A percentile compares a stretch with the other conserved stretches of the same genome.
These are phyloP conservation scores for Aspergillus hortae DNA, from an alignment of 2,329 filamentous ascomycete genomes.

Conservation along the genomic window DNA sequence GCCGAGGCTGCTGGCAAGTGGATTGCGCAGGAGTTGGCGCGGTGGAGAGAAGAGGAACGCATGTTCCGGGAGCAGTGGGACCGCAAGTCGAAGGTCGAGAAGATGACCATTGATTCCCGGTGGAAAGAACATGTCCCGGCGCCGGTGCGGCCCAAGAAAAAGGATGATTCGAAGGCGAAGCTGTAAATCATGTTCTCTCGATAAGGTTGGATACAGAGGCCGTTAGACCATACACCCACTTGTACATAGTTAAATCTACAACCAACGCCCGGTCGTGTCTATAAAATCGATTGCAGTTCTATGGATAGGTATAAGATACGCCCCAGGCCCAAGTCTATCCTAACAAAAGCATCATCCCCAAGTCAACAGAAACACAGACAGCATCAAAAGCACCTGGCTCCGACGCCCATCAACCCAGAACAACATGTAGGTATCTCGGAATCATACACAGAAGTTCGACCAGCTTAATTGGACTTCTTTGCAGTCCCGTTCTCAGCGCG, in stretches of 20 bases:
- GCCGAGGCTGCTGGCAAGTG: conserved; percentile 59
- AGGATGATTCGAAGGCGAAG: conserved; percentile 22
- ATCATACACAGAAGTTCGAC: neutral
- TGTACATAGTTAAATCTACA: neutral
- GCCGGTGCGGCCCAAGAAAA: conserved; percentile 28
- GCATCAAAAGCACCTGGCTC: conserved; percentile 4
- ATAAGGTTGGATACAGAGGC: neutral
- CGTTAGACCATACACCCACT: neutral
- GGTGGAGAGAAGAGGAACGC: conserved; percentile 57
- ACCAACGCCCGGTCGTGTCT: neutral
- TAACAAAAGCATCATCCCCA: neutral
- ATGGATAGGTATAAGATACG: conserved; percentile 7
- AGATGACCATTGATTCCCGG: conserved; percentile 54
- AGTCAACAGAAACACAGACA: neutral
- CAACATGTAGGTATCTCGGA: conserved; percentile 5
- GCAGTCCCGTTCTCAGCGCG: conserved; percentile 18
- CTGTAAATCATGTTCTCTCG: conserved; percentile 12
- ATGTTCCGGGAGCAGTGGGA: conserved; percentile 56
- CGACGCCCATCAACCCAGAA: neutral
- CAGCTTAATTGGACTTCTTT: conserved; percentile 27
- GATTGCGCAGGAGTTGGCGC: conserved; percentile 54
- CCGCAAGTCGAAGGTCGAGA: conserved; percentile 49
- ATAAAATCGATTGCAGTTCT: conserved; percentile 3
- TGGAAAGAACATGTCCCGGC: conserved; percentile 45
- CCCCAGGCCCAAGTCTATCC: conserved; percentile 13